Conservation (phyloP, 2,329 filamentous ascomycete genomes). For the Cercospora berteroae region DNA sequence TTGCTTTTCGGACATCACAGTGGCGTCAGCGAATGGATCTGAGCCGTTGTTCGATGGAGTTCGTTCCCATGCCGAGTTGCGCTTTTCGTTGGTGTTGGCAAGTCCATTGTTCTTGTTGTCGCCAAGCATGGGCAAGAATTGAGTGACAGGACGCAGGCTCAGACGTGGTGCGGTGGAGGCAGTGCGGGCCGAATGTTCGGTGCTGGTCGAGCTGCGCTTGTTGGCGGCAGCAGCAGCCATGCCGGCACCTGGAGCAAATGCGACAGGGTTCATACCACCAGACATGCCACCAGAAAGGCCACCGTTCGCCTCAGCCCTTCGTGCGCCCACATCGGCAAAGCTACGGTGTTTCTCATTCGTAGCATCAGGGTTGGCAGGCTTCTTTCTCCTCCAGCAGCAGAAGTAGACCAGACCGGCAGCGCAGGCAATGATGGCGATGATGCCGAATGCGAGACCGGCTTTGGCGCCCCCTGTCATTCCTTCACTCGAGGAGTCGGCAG, state of each 20-base stretch:
- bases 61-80: conserved; percentile 42
- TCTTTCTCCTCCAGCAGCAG: conserved; percentile 70
- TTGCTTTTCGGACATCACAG: conserved; percentile 30
- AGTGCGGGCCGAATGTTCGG: conserved; percentile 44
- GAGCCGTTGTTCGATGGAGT: conserved; percentile 33
- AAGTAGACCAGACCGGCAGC: conserved; percentile 69
- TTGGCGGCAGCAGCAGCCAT: conserved; percentile 2
- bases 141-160: conserved; percentile 78
- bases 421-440: conserved; percentile 66
- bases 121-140: conserved; percentile 70
- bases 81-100: conserved; percentile 29
- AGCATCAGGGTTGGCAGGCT: conserved; percentile 54
- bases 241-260: background rate
- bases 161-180: conserved; percentile 69
- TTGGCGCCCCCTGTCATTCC: conserved; percentile 56
- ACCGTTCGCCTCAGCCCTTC: conserved; percentile 20
- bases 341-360: conserved; percentile 41
- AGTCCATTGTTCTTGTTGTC: conserved; percentile 43
- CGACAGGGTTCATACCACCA: background rate
- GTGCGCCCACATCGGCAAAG: conserved; percentile 25
- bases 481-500: conserved; percentile 13
- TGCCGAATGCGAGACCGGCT: conserved; percentile 81
- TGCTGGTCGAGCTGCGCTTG: conserved; percentile 28
- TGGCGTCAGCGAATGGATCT: conserved; percentile 41
- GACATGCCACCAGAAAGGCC: conserved; percentile 6